A percentile compares a stretch with the other conserved stretches of the same genome.
Conservation (phyloP, 148 eudicot genomes). For the Selenicereus undatus region DNA sequence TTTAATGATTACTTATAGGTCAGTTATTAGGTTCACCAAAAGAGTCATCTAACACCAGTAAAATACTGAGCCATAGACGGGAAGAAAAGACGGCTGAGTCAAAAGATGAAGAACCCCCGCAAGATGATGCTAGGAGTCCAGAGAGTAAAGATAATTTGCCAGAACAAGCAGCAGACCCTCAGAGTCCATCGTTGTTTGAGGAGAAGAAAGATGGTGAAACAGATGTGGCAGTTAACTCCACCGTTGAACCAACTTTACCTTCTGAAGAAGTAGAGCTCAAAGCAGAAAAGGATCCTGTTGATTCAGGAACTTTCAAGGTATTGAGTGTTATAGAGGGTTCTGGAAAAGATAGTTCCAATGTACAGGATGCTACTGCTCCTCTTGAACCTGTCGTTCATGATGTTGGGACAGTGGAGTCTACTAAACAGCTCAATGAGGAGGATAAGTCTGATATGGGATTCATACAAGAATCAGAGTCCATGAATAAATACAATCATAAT, state of each 20-base stretch:
- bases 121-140: slow-evolving; percentile 16
- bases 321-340: slow-evolving; percentile 24
- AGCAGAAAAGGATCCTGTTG: slow-evolving; percentile 18
- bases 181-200: slow-evolving; percentile 31
- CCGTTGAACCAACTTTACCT: slow-evolving; percentile 22
- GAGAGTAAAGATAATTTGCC: slow-evolving; percentile 26
- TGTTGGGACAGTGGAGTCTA: slow-evolving; percentile 16
- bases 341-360: slow-evolving; percentile 34
- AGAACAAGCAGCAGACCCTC: slow-evolving; percentile 35
- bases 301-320: slow-evolving; percentile 24
- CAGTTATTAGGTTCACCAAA: slow-evolving; percentile 37
- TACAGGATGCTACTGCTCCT: slow-evolving; percentile 31
- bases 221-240: slow-evolving; percentile 27
- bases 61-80: slow-evolving; percentile 60
- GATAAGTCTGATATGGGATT: slow-evolving; percentile 29
- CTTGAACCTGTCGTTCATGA: slow-evolving; percentile 20
- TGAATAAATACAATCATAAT: slow-evolving; percentile 20
- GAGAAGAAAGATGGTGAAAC: slow-evolving; percentile 31
- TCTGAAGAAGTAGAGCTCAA: slow-evolving; percentile 27
- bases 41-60: slow-evolving; percentile 54
- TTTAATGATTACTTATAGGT: too few relatives aligned
- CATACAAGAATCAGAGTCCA: slow-evolving; percentile 27
- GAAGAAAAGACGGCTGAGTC: slow-evolving; percentile 37
- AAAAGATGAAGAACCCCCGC: slow-evolving; percentile 17
- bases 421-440: slow-evolving; percentile 29